Base-by-base conservation (phyloP, 2,329 filamentous ascomycete genomes). In the Fusarium tuaranense region DNA sequence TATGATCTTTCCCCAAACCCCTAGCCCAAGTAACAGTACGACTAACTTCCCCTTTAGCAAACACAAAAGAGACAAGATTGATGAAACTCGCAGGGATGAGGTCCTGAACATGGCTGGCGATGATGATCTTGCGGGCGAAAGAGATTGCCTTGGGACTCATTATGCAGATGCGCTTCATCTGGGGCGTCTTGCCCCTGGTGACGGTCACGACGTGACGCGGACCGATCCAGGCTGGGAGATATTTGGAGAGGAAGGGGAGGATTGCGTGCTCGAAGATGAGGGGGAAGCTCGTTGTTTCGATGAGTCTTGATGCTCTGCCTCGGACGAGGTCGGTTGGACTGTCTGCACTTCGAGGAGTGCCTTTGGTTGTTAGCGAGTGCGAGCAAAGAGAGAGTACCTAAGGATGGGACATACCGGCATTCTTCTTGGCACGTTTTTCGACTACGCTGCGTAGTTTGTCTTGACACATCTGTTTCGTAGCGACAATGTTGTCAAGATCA, bases 241-340 rank as follows among this genome's bases (percentile, higher is more conserved):
- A 83, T 51, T 85, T 82, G 59, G 81, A 73, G 0, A 87, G 79
- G 65, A 87, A 86, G 4, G 85, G 85, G 1, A 87, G 82, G 3
- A 86, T 78, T 12, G 81, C 79, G 48, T 86, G 84, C 60, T 87
- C 85, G 79, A 84, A 87, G 6, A 85, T 70, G 1, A 86, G 64
- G 0, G 84, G 81, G 63, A 86, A 87, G 65, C 76, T 82, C 0
- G 81, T 79, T 1, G 77, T 76, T 36, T 85, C 84, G 46, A 82
- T 55, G 14, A 80, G 72, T 16, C 74, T 79, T 4, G 79, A 79
- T 12, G 76, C 78, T 34, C 76, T 79, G 44, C 70, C 76, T 67
- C 78, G 68, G 13, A 79, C 51, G 22, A 78, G 22, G 62, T 82
- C 77, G 7, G 79, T 80, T 13, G 83, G 81, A 58, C 80, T 84